These are phyloP conservation scores for Gnomoniopsis sp. DNA, from an alignment of 2,329 filamentous ascomycete species.

Conservation along the genomic window DNA sequence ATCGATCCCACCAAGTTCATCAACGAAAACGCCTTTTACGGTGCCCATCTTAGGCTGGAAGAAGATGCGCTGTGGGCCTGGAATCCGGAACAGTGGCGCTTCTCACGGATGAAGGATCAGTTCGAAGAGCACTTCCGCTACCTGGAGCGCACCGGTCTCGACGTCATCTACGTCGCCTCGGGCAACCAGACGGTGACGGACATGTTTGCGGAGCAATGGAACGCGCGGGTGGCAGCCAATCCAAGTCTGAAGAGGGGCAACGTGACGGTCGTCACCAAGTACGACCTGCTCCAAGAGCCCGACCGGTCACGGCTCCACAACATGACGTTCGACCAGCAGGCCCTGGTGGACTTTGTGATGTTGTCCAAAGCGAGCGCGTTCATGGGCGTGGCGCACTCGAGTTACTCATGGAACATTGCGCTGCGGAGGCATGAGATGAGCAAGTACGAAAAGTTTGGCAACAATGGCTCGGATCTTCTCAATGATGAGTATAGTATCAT, in stretches of 20 bases:
- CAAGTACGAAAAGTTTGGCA: slow-evolving; percentile 23
- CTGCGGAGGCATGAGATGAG: slow-evolving; percentile 31
- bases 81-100: slow-evolving; percentile 28
- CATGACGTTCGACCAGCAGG: slow-evolving; percentile 32
- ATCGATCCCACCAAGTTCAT: slow-evolving; percentile 26
- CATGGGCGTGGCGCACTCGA: slow-evolving; percentile 31
- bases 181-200: slow-evolving; percentile 28
- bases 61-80: slow-evolving; percentile 29
- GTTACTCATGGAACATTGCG: slow-evolving; percentile 31
- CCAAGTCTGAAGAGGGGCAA: slow-evolving; percentile 7
- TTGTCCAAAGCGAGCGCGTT: slow-evolving; percentile 31
- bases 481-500: slow-evolving; percentile 30
- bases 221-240: slow-evolving; percentile 4
- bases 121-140: slow-evolving; percentile 28
- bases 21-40: slow-evolving; percentile 26
- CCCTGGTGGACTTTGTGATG: slow-evolving; percentile 30
- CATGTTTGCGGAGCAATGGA: slow-evolving; percentile 22
- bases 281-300: slow-evolving; percentile 24
- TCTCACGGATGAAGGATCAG: slow-evolving; percentile 28
- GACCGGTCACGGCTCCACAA: slow-evolving; percentile 21
- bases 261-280: slow-evolving; percentile 29
- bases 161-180: slow-evolving; percentile 28
- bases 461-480: slow-evolving; percentile 29
- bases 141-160: slow-evolving; percentile 22
- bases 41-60: slow-evolving; percentile 30